Evolutionary conservation across 2,329 filamentous ascomycete species (phyloP), one percentile per base, ranked within the genome.

Genomic region (Incumbomyces lentus): DNA sequence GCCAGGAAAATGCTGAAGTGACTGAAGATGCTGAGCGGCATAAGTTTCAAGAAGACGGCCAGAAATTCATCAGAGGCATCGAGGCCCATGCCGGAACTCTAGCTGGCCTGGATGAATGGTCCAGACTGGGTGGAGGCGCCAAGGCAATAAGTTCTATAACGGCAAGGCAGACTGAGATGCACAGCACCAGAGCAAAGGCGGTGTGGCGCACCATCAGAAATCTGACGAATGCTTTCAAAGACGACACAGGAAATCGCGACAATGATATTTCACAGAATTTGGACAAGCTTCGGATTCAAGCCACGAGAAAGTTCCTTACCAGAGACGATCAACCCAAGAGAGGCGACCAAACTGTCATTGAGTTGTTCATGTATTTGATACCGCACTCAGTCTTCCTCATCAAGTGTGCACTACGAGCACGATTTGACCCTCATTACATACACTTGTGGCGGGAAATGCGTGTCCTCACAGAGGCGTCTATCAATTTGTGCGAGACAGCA

Each of bases 21-120:
- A 29, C 35, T 37, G 41, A 43, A 17, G 44, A 35, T 8, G 49
- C 55, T 18, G 34, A 43, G 13, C 41, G 47, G 33, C 48, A 42
- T 17, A 33, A 47, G 13, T 43, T 40, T 16, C 30, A 48, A 44
- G 34, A 47, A 22, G 26, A 40, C 18, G 32, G 46, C 11, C 22
- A 47, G 14, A 34, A 47, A 11, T 48, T 44, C 7, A 43, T 55
- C 31, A 39, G 40, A 13, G 49, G 52, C 45, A 55, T 60, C 41
- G 47, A 52, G 40, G 42, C 53, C 30, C 58, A 57, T 1, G 49
- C 49, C 8, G 26, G 52, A 14, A 31, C 58, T 4, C 51, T 54
- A 17, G 45, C 44, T 1, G 59, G 60, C 39, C 37, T 46, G 34
- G 45, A 50, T 1, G 51, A 52, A 16, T 63, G 60, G 61, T 40